A percentile compares a stretch with the other conserved stretches of the same genome.
Conservation (phyloP, 768 basidiomycete genomes). For the Polyporus arcularius region DNA sequence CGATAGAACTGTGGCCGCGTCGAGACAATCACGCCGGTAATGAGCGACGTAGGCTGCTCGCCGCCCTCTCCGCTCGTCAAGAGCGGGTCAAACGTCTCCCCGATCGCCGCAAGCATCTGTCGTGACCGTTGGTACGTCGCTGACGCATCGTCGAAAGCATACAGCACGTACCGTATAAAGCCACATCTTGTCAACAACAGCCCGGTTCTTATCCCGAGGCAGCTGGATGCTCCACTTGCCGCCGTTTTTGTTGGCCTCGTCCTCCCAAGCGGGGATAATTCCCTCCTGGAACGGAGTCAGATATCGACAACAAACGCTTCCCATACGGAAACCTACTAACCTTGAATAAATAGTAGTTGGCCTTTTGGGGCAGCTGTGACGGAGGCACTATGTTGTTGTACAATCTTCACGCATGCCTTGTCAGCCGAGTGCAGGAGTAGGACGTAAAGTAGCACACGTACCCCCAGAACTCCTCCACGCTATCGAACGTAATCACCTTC, state of each 20-base stretch:
- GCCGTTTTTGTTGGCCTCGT: slow-evolving; percentile 93
- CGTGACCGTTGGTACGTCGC: background rate
- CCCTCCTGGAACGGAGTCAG: slow-evolving; percentile 59
- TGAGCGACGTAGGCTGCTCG: slow-evolving; percentile 57
- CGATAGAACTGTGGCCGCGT: slow-evolving; percentile 95
- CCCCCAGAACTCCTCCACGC: slow-evolving; percentile 99
- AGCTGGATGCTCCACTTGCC: slow-evolving; percentile 99
- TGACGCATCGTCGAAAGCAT: background rate
- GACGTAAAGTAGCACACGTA: slow-evolving; percentile 38
- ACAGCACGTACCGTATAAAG: slow-evolving; percentile 77
- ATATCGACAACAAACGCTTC: background rate
- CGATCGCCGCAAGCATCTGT: slow-evolving; percentile 99
- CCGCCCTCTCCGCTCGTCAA: slow-evolving; percentile 50
- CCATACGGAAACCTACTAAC: slow-evolving; percentile 40
- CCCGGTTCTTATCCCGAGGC: slow-evolving; percentile 90
- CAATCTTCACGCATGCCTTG: slow-evolving; percentile 46
- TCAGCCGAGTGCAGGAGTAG: slow-evolving; percentile 13
- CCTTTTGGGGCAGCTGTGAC: slow-evolving; percentile 88
- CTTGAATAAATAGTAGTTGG: slow-evolving; percentile 99
- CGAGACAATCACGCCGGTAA: slow-evolving; percentile 73
- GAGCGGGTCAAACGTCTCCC: slow-evolving; percentile 95
- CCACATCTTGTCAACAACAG: slow-evolving; percentile 93
- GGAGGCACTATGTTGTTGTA: slow-evolving; percentile 99
- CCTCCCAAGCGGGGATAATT: slow-evolving; percentile 98
- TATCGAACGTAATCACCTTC: slow-evolving; percentile 92